These are phyloP conservation scores for Herpetomonas tarakana DNA, from an alignment of 208 protist species.

Conservation along the genomic window DNA sequence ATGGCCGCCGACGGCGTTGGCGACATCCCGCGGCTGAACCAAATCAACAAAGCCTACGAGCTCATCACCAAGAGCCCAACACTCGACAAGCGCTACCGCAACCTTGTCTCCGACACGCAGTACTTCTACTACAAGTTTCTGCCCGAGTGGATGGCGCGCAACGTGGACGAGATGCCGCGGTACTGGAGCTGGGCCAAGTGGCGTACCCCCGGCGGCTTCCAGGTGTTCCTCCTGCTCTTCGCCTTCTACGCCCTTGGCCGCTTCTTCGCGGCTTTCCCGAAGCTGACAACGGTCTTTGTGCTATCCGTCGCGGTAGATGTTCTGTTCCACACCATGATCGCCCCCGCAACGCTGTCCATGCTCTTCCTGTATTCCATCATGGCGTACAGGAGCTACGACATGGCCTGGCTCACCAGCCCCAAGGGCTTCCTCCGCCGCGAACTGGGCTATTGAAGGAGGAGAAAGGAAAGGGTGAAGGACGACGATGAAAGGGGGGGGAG, in stretches of 20 bases:
- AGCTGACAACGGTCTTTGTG: conserved; percentile 63
- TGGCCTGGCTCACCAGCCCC: conserved; percentile 88
- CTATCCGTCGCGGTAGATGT: conserved; percentile 61
- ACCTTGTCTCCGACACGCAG: conserved; percentile 81
- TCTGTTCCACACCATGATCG: conserved; percentile 84
- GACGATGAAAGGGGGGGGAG: no score
- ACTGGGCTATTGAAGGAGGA: conserved; percentile 64
- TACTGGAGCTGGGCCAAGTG: conserved; percentile 90
- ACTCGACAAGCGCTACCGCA: conserved; percentile 84
- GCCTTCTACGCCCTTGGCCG: conserved; percentile 73
- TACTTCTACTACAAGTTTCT: conserved; percentile 88
- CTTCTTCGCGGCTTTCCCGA: conserved; percentile 69
- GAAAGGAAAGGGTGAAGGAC: no score
- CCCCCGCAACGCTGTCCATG: conserved; percentile 78
- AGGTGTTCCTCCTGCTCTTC: conserved; percentile 57
- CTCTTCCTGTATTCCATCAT: conserved; percentile 85
- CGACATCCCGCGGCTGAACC: conserved; percentile 78
- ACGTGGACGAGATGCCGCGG: conserved; percentile 91
- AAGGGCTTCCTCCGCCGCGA: conserved; percentile 82
- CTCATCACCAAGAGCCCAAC: conserved; percentile 87
- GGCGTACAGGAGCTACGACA: conserved; percentile 73
- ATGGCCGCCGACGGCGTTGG: conserved; percentile 60
- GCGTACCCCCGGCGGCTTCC: conserved; percentile 62
- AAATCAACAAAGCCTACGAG: conserved; percentile 90
- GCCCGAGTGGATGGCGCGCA: conserved; percentile 89